Evolutionary conservation across 1,284 basidiomycete species (phyloP).

Genomic region (Anthracocystis setariae): DNA sequence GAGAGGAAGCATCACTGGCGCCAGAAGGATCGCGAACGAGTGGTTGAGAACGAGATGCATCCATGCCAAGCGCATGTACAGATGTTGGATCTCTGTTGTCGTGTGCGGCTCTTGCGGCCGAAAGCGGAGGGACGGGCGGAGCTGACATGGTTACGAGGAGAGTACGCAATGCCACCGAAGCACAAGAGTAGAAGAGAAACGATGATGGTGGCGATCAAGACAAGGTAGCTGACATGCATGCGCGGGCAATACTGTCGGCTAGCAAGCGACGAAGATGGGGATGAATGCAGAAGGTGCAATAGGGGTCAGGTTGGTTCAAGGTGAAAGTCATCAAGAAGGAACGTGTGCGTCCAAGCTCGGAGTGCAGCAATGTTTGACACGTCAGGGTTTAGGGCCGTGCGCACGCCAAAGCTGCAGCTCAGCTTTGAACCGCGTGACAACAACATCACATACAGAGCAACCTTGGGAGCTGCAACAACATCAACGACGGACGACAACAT

Average conservation of each 20-base stretch:
- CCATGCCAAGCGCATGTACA: conserved; percentile 41
- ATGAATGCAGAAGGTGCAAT: background rate
- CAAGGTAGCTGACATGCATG: too few relatives aligned
- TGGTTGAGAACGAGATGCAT: conserved; percentile 21
- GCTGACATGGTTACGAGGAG: too few relatives aligned
- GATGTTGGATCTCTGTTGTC: conserved; percentile 18
- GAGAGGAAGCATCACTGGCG: conserved; percentile 15
- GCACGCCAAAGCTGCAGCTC: background rate
- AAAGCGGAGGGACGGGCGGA: conserved; percentile 18
- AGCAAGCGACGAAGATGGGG: background rate
- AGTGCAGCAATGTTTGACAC: background rate
- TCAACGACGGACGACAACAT: too few relatives aligned
- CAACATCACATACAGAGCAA: too few relatives aligned
- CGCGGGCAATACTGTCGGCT: background rate
- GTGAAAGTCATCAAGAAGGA: background rate
- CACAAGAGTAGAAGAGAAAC: too few relatives aligned
- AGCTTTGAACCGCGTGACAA: too few relatives aligned
- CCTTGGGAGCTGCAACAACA: too few relatives aligned
- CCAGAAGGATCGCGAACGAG: conserved; percentile 29
- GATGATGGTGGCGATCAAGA: background rate
- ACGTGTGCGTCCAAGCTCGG: background rate
- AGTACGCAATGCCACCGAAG: too few relatives aligned
- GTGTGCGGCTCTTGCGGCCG: conserved; percentile 11
- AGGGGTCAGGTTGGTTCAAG: background rate
- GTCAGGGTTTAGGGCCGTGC: background rate